Percentiles rank a stretch among this genome's conserved stretches.
These are phyloP conservation scores for Trypanosoma brucei DNA, from an alignment of 208 protist species.

Conservation along the genomic window DNA sequence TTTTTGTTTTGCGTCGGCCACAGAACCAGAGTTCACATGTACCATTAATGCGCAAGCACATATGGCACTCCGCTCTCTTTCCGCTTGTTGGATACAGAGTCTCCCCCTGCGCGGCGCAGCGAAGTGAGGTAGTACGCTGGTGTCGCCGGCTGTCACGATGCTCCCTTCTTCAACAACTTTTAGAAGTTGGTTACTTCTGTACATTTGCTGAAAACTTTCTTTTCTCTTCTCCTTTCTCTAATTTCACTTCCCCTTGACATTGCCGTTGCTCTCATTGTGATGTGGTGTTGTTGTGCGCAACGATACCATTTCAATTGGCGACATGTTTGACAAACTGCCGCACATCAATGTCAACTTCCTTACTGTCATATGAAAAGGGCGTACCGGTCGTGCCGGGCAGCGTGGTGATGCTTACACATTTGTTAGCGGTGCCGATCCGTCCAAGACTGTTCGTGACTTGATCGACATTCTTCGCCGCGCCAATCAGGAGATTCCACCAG, in stretches of 20 bases:
- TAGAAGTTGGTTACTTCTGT: too few relatives aligned
- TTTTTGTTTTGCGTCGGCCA: too few relatives aligned
- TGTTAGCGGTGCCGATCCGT: conserved; percentile 54
- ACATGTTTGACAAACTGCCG: too few relatives aligned
- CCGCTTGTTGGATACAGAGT: too few relatives aligned
- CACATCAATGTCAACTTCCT: too few relatives aligned
- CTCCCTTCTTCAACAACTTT: too few relatives aligned
- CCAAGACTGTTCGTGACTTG: conserved; percentile 76
- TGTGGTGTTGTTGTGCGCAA: neutral
- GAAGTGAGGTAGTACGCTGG: too few relatives aligned
- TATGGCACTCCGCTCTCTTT: too few relatives aligned
- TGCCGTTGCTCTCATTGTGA: conserved; percentile 2
- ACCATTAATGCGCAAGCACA: too few relatives aligned
- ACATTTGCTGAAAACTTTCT: conserved; percentile 2
- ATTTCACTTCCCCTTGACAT: conserved; percentile 7
- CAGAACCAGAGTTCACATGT: too few relatives aligned
- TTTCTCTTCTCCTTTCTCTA: conserved; percentile 8
- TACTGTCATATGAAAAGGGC: conserved; percentile 33
- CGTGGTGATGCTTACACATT: conserved; percentile 85
- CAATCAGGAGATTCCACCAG: conserved; percentile 59
- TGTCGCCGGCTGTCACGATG: too few relatives aligned
- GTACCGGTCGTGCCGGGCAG: conserved; percentile 86
- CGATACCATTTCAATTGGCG: neutral
- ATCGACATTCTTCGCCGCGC: conserved; percentile 63
- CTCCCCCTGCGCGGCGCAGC: too few relatives aligned